phyloP scores from a whole-genome alignment of 78 protist genomes.

The Dictyostelium purpureum region DNA sequence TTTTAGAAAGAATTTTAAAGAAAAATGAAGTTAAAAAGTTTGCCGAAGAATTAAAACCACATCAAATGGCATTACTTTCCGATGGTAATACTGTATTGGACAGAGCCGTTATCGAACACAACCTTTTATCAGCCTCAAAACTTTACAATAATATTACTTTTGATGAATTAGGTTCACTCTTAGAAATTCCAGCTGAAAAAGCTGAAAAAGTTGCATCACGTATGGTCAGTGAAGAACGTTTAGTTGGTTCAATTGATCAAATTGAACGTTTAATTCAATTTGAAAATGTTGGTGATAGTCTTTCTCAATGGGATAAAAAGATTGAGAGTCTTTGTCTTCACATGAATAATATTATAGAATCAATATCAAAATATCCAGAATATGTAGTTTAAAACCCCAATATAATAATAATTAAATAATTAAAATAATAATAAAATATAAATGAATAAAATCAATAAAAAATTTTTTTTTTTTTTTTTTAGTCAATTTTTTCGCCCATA shows the following conservation, averaged over 20 bases:
- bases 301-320: slow-evolving; percentile 66
- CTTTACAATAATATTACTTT: slow-evolving; percentile 92
- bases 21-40: slow-evolving; percentile 83
- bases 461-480: neutral
- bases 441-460: neutral
- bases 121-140: slow-evolving; percentile 87
- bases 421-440: neutral
- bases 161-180: slow-evolving; percentile 91
- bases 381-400: slow-evolving; percentile 52
- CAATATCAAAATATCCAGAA: slow-evolving; percentile 64
- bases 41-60: slow-evolving; percentile 73
- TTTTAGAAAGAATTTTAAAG: slow-evolving; percentile 87
- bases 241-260: slow-evolving; percentile 85
- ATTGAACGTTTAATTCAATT: slow-evolving; percentile 77
- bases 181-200: slow-evolving; percentile 84
- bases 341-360: slow-evolving; percentile 70
- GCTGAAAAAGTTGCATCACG: slow-evolving; percentile 92
- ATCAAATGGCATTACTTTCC: slow-evolving; percentile 84
- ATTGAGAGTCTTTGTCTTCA: slow-evolving; percentile 67
- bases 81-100: slow-evolving; percentile 93
- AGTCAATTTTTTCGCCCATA: neutral
- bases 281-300: slow-evolving; percentile 51
- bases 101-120: slow-evolving; percentile 94
- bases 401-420: neutral
- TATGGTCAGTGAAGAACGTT: slow-evolving; percentile 93